Conservation (phyloP, 257 asterid species). For the Leonotis leonurus region DNA sequence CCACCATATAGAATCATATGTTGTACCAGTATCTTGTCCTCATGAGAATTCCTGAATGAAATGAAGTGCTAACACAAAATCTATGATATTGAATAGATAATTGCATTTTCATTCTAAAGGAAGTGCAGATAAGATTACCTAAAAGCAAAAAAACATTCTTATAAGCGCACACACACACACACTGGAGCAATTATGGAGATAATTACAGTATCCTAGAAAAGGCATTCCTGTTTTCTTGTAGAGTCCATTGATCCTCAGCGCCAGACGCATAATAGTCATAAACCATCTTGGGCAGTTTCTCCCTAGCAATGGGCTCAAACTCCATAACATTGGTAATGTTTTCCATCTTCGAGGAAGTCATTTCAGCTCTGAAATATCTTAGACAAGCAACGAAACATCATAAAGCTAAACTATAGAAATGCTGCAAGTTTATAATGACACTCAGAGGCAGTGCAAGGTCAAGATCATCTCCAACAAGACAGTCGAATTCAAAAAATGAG, state of each 20-base stretch:
- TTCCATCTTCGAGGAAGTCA: constrained; percentile 32
- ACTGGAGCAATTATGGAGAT: neutral
- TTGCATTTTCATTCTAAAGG: neutral
- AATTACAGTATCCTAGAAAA: constrained; percentile 60
- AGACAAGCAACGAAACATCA: constrained; percentile 7
- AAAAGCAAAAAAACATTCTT: no score
- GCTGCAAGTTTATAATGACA: no score
- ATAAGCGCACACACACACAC: neutral
- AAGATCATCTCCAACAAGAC: neutral
- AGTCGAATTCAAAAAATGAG: neutral
- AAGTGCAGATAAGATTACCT: neutral
- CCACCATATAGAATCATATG: neutral
- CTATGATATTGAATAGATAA: neutral
- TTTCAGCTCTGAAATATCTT: constrained; percentile 5
- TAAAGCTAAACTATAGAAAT: neutral
- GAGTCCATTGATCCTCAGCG: constrained; percentile 80
- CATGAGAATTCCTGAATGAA: neutral
- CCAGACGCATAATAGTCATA: constrained; percentile 68
- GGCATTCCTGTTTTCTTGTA: constrained; percentile 51
- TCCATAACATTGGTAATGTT: constrained; percentile 62
- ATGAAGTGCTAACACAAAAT: neutral
- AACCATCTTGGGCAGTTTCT: constrained; percentile 60
- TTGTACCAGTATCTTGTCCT: neutral
- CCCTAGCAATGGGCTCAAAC: constrained; percentile 50
- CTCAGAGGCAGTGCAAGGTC: no score